phyloP scores from a whole-genome alignment of 306 rosid species.

The Delonix regia region DNA sequence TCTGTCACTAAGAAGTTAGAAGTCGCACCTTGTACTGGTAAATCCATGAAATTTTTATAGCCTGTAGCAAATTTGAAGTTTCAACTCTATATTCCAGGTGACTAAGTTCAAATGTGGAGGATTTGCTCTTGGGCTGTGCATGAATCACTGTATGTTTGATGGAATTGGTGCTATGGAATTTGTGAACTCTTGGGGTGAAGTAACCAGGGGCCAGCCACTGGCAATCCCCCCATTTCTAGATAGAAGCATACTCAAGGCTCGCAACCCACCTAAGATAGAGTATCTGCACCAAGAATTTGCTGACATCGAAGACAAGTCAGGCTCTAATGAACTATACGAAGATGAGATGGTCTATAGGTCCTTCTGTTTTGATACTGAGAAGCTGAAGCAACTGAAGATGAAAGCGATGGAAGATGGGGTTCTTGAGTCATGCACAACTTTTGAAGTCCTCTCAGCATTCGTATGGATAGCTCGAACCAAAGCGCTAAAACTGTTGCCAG shows the following conservation, averaged over 20 bases:
- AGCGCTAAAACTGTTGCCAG: conserved; percentile 62
- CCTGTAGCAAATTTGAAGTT: conserved; percentile 12
- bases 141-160: conserved; percentile 90
- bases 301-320: conserved; percentile 73
- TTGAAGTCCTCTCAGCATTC: conserved; percentile 86
- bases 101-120: conserved; percentile 93
- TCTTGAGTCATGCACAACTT: conserved; percentile 66
- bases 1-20: background rate
- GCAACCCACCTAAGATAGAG: conserved; percentile 65
- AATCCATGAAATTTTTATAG: background rate
- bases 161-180: conserved; percentile 89
- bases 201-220: conserved; percentile 69
- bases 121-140: conserved; percentile 73
- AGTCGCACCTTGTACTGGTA: background rate
- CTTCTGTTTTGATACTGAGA: conserved; percentile 76
- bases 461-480: conserved; percentile 85
- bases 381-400: conserved; percentile 60
- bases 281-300: conserved; percentile 75
- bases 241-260: conserved; percentile 64
- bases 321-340: conserved; percentile 48
- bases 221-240: conserved; percentile 64
- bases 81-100: conserved; percentile 55
- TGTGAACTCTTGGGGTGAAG: conserved; percentile 87
- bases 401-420: conserved; percentile 68
- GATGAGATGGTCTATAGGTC: conserved; percentile 71